These are phyloP conservation scores for Dissophora ornata DNA, from an alignment of 192 early-diverging fungal genomes.

Conservation along the genomic window DNA sequence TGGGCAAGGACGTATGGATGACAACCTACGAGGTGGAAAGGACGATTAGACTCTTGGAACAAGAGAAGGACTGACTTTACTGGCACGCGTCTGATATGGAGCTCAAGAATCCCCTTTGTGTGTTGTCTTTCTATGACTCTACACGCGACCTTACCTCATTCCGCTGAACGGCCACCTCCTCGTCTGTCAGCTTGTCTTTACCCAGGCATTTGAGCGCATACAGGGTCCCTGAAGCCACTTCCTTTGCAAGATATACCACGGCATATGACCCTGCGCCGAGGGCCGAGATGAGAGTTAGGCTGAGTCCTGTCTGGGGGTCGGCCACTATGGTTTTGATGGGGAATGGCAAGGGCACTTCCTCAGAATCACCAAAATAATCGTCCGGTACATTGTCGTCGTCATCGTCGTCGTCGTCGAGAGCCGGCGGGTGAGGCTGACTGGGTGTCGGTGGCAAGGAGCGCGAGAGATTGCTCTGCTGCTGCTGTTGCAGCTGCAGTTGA, in stretches of 20 bases:
- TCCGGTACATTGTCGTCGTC: slow-evolving; percentile 28
- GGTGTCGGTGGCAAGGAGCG: slow-evolving; percentile 48
- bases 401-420: slow-evolving; percentile 13
- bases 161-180: slow-evolving; percentile 74
- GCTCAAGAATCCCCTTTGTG: too few species aligned
- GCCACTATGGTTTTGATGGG: slow-evolving; percentile 56
- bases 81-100: too few species aligned
- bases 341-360: slow-evolving; percentile 54
- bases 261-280: slow-evolving; percentile 81
- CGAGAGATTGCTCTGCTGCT: slow-evolving; percentile 41
- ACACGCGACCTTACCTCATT: slow-evolving; percentile 75
- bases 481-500: slow-evolving; percentile 33
- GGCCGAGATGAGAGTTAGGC: slow-evolving; percentile 57
- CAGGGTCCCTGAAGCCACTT: slow-evolving; percentile 62
- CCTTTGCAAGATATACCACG: slow-evolving; percentile 77
- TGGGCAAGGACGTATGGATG: slow-evolving; percentile 68
- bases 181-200: slow-evolving; percentile 69
- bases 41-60: too few species aligned
- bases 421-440: slow-evolving; percentile 39
- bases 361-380: slow-evolving; percentile 51
- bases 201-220: slow-evolving; percentile 82
- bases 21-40: slow-evolving; percentile 31
- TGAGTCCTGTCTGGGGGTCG: slow-evolving; percentile 48
- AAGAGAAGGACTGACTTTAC: too few species aligned
- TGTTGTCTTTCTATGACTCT: too few species aligned